Percentiles rank a stretch among this genome's conserved stretches.
These are phyloP conservation scores for Xanthoparmelia taractica DNA, from an alignment of 495 filamentous ascomycete genomes.

Conservation along the genomic window DNA sequence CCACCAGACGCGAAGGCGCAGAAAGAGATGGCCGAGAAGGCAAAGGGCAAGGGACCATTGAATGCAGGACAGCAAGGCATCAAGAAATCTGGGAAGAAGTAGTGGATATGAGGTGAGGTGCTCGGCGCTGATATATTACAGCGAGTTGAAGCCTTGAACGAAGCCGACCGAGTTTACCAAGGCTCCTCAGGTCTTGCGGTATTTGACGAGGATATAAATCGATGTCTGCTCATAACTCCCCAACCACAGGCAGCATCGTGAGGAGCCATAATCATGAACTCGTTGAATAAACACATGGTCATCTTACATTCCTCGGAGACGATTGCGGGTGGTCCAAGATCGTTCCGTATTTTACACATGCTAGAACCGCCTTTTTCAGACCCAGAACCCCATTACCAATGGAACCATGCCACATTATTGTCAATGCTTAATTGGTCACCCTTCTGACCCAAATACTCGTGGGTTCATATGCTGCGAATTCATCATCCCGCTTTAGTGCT, in stretches of 20 bases:
- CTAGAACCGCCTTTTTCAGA: not conserved
- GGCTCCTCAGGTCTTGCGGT: not conserved
- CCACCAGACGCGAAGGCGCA: slow-evolving; percentile 64
- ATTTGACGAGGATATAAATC: not conserved
- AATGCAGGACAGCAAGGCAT: slow-evolving; percentile 75
- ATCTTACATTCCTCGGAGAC: not conserved
- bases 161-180: not conserved
- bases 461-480: slow-evolving; percentile 54
- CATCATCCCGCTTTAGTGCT: slow-evolving; percentile 67
- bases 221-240: not conserved
- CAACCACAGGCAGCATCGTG: not conserved
- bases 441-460: slow-evolving; percentile 77
- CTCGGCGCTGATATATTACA: not conserved
- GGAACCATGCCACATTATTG: not conserved
- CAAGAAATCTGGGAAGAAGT: slow-evolving; percentile 90
- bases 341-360: not conserved
- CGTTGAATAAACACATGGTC: not conserved
- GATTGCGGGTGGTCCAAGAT: not conserved
- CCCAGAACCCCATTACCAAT: not conserved
- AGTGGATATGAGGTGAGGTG: slow-evolving; percentile 16
- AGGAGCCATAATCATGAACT: not conserved
- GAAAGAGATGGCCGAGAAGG: slow-evolving; percentile 62
- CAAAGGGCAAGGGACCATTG: slow-evolving; percentile 51
- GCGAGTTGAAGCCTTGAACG: not conserved
- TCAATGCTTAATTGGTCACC: slow-evolving; percentile 38